Conservation (phyloP, 2,329 filamentous ascomycete species). For the Colletotrichum magnum region DNA sequence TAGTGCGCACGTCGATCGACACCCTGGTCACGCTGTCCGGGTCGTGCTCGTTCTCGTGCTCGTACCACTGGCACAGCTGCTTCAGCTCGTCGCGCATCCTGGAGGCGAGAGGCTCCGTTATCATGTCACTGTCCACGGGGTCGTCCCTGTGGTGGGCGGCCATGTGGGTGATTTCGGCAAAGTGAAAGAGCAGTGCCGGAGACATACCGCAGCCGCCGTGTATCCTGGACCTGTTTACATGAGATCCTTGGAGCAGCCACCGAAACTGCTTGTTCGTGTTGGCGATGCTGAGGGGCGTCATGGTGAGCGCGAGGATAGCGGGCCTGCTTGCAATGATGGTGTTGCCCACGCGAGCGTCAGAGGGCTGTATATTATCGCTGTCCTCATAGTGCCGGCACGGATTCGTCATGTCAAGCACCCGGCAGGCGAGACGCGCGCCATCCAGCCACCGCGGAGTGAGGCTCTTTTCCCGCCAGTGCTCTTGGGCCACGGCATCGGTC, state of each 20-base stretch:
- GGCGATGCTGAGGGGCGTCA: conserved; percentile 50
- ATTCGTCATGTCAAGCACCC: conserved; percentile 53
- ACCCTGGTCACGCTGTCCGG: not conserved
- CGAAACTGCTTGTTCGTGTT: conserved; percentile 51
- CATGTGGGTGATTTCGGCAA: conserved; percentile 56
- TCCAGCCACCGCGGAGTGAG: conserved; percentile 55
- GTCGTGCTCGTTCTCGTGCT: not conserved
- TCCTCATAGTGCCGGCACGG: conserved; percentile 55
- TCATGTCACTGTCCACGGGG: conserved; percentile 11
- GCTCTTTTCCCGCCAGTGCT: conserved; percentile 51
- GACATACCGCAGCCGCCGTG: conserved; percentile 60
- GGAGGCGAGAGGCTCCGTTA: conserved; percentile 40
- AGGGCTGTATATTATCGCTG: conserved; percentile 50
- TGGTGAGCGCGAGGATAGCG: conserved; percentile 56
- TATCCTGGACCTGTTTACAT: conserved; percentile 53
- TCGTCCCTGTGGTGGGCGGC: conserved; percentile 48
- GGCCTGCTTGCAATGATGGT: conserved; percentile 56
- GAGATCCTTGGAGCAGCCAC: conserved; percentile 56
- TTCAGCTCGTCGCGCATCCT: conserved; percentile 47
- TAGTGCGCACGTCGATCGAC: conserved; percentile 6
- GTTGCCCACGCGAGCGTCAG: conserved; percentile 53
- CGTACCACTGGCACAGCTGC: conserved; percentile 37
- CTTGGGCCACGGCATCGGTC: conserved; percentile 50
- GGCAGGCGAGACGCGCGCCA: conserved; percentile 53
- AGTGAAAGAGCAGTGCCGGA: conserved; percentile 53